A percentile compares a stretch with the other conserved stretches of the same genome.
phyloP scores from a whole-genome alignment of 1,284 basidiomycete genomes.

The Ganoderma lucidum region DNA sequence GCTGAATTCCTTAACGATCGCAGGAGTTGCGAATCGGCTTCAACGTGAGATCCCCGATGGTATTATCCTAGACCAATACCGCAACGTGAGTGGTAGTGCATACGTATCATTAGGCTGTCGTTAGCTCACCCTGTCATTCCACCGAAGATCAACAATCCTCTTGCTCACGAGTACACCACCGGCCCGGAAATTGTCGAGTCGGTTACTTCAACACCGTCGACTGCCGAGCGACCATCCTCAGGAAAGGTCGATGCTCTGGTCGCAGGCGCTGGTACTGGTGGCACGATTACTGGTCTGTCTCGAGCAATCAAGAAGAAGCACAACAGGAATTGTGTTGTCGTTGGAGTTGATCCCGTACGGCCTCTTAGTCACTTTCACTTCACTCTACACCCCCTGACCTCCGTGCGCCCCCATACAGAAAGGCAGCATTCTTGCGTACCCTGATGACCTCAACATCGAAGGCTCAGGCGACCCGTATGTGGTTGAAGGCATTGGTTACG shows the following conservation, averaged over 20 bases:
- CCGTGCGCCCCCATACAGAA: conserved; percentile 50
- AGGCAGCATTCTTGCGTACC: conserved; percentile 88
- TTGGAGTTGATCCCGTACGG: conserved; percentile 92
- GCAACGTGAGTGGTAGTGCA: conserved; percentile 58
- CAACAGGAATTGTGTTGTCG: conserved; percentile 73
- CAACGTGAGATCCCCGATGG: conserved; percentile 84
- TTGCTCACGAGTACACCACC: conserved; percentile 89
- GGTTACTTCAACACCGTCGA: conserved; percentile 68
- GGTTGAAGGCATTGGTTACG: conserved; percentile 96
- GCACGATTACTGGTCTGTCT: conserved; percentile 90
- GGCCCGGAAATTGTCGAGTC: conserved; percentile 90
- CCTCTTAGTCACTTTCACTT: conserved; percentile 1
- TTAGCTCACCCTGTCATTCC: background rate
- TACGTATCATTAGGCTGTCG: background rate
- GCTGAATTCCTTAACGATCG: conserved; percentile 83
- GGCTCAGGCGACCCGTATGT: conserved; percentile 73
- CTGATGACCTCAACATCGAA: conserved; percentile 55
- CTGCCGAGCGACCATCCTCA: conserved; percentile 61
- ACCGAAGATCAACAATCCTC: conserved; percentile 77
- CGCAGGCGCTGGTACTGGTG: conserved; percentile 95
- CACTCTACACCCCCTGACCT: conserved; percentile 5
- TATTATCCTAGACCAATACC: conserved; percentile 93
- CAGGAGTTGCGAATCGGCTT: conserved; percentile 85
- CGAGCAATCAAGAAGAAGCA: conserved; percentile 83
- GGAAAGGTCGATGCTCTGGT: conserved; percentile 85